Conservation (phyloP, 352 stramenopile genomes). For the Phytopythium sindhum region DNA sequence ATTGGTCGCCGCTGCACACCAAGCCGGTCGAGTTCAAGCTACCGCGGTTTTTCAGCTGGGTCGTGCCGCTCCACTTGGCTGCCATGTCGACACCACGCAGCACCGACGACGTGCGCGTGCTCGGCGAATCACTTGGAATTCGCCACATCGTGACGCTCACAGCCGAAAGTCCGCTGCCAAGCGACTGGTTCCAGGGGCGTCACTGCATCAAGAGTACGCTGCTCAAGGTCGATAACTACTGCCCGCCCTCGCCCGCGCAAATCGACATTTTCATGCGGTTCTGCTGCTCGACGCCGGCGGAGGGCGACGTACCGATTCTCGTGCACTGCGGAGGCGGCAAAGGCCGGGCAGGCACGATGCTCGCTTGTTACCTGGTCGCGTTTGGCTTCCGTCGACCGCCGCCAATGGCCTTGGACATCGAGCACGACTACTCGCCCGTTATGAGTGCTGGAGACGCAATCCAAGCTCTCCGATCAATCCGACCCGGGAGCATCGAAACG, state of each 20-base stretch:
- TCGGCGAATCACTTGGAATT: constrained; percentile 25
- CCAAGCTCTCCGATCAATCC: constrained; percentile 31
- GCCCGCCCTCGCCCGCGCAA: constrained; percentile 43
- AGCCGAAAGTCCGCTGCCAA: constrained; percentile 28
- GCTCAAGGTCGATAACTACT: constrained; percentile 54
- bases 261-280: constrained; percentile 57
- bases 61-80: constrained; percentile 38
- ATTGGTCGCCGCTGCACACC: neutral
- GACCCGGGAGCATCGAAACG: constrained; percentile 58
- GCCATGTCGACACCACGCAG: constrained; percentile 39
- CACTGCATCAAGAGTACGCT: constrained; percentile 35
- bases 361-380: constrained; percentile 61
- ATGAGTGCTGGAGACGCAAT: constrained; percentile 47
- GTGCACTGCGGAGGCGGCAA: constrained; percentile 69
- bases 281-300: constrained; percentile 16
- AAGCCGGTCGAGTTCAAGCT: constrained; percentile 8
- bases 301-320: constrained; percentile 26
- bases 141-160: constrained; percentile 39
- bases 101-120: constrained; percentile 24
- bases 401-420: neutral
- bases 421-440: constrained; percentile 30
- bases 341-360: constrained; percentile 55
- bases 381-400: constrained; percentile 47
- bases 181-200: constrained; percentile 22
- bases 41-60: constrained; percentile 45